Percentiles rank a stretch among this genome's conserved stretches.
Evolutionary conservation across 164 flowering plant species (phyloP).

Genomic region (Vitis cinerea): DNA sequence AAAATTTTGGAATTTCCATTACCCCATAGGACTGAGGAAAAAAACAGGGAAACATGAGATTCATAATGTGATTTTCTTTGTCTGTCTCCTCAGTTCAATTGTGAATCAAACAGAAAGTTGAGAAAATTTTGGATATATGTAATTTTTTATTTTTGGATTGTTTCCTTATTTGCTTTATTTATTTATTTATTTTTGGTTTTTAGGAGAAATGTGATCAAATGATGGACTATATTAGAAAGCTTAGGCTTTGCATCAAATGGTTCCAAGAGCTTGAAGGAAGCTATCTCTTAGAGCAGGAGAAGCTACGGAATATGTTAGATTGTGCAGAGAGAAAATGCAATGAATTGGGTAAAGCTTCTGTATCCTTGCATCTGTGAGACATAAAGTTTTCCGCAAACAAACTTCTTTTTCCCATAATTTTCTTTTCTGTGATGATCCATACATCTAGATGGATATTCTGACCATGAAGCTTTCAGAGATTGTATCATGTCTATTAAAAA

Average conservation of each 20-base stretch:
- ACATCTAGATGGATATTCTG: neutral
- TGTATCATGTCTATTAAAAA: no score
- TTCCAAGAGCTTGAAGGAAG: slow-evolving; percentile 58
- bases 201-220: slow-evolving; percentile 74
- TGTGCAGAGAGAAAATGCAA: slow-evolving; percentile 37
- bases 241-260: slow-evolving; percentile 71
- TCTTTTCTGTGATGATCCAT: neutral
- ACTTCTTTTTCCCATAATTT: neutral
- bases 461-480: no score
- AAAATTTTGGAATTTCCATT: no score
- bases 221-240: slow-evolving; percentile 62
- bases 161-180: neutral
- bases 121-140: no score
- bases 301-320: slow-evolving; percentile 38
- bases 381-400: no score
- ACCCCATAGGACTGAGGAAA: no score
- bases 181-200: neutral
- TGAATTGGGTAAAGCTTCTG: slow-evolving; percentile 52
- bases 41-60: no score
- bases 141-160: neutral
- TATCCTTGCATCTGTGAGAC: neutral
- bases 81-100: no score
- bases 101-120: no score
- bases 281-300: slow-evolving; percentile 48
- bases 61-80: no score